phyloP scores from a whole-genome alignment of 257 asterid genomes.

The Nicotiana tomentosiformis region DNA sequence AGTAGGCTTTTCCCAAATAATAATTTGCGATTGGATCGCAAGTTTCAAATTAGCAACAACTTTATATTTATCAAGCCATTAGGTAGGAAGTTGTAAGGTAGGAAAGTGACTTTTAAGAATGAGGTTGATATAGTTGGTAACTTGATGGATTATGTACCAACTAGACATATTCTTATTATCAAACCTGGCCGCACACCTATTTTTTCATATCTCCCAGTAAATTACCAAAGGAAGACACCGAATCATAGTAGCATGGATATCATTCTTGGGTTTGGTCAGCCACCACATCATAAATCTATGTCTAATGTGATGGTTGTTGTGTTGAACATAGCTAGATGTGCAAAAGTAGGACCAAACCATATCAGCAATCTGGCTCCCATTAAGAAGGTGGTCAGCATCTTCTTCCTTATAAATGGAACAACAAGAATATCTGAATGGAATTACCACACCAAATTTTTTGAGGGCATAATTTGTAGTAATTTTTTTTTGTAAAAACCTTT shows the following conservation, averaged over 20 bases:
- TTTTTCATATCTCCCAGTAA: not conserved
- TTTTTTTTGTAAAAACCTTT: too few species aligned
- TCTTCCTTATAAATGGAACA: too few species aligned
- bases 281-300: not conserved
- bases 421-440: too few species aligned
- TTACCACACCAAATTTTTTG: too few species aligned
- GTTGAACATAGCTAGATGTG: too few species aligned
- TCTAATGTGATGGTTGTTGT: too few species aligned
- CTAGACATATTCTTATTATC: not conserved
- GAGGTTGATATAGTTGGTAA: not conserved
- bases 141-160: not conserved
- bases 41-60: too few species aligned
- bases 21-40: not conserved
- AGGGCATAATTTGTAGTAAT: too few species aligned
- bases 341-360: too few species aligned
- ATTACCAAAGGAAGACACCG: not conserved
- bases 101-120: not conserved
- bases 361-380: too few species aligned
- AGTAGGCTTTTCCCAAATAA: not conserved
- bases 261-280: not conserved
- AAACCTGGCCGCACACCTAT: not conserved
- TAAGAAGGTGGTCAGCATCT: too few species aligned
- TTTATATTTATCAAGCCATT: not conserved
- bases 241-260: not conserved
- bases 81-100: not conserved